Evolutionary conservation across 306 rosid species (phyloP).

Genomic region (Fragaria ananassa): DNA sequence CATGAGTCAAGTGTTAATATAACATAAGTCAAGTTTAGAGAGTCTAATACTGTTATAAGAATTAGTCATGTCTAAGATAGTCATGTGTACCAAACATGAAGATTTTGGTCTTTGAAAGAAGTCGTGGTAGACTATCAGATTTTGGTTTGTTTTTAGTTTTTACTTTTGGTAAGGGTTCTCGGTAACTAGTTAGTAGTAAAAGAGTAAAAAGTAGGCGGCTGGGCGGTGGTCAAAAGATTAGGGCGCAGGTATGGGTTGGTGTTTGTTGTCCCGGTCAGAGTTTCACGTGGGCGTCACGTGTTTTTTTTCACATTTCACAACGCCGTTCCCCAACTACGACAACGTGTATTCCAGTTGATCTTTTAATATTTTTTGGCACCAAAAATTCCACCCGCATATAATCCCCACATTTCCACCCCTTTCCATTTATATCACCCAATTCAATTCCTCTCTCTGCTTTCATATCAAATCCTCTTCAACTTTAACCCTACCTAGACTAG

Average conservation of each 20-base stretch:
- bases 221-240: not conserved
- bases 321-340: not conserved
- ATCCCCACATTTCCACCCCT: not conserved
- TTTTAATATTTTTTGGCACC: not conserved
- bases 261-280: not conserved
- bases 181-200: too few relatives aligned
- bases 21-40: too few relatives aligned
- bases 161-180: too few relatives aligned
- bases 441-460: not conserved
- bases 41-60: too few relatives aligned
- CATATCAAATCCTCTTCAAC: not conserved
- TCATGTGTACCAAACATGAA: too few relatives aligned
- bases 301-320: not conserved
- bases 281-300: not conserved
- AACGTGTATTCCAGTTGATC: not conserved
- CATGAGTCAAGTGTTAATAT: too few relatives aligned
- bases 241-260: not conserved
- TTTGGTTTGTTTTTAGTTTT: too few relatives aligned
- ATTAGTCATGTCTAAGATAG: too few relatives aligned
- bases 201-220: not conserved
- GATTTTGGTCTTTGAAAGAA: too few relatives aligned
- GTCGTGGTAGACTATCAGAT: too few relatives aligned
- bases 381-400: not conserved
- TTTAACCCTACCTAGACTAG: not conserved
- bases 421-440: not conserved